Evolutionary conservation across 768 basidiomycete species (phyloP).

Genomic region (Xerocomellus intermedius): DNA sequence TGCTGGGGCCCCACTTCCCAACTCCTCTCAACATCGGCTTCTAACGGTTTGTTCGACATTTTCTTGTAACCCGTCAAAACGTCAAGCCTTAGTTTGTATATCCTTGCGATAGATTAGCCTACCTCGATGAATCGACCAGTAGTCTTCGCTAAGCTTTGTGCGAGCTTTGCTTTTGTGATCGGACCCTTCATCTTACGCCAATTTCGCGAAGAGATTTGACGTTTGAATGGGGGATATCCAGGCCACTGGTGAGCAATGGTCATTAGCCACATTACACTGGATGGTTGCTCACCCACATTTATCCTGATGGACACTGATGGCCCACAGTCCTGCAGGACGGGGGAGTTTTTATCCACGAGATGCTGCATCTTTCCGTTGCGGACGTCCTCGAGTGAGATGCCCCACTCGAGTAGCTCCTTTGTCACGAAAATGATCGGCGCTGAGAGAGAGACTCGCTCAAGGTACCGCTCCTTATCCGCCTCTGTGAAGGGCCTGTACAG

Average conservation of each 20-base stretch:
- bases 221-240: constrained; percentile 69
- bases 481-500: constrained; percentile 72
- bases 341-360: constrained; percentile 53
- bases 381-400: constrained; percentile 60
- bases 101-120: constrained; percentile 17
- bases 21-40: constrained; percentile 50
- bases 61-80: constrained; percentile 39
- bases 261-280: background rate
- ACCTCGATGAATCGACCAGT: constrained; percentile 64
- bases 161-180: constrained; percentile 67
- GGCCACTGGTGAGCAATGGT: constrained; percentile 53
- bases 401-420: constrained; percentile 51
- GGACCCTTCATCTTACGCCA: constrained; percentile 71
- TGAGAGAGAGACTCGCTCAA: constrained; percentile 62
- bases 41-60: constrained; percentile 45
- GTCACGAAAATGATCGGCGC: constrained; percentile 60
- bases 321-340: constrained; percentile 63
- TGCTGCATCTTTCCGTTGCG: constrained; percentile 53
- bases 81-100: background rate
- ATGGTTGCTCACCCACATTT: constrained; percentile 42
- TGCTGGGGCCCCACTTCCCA: constrained; percentile 58
- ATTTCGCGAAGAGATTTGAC: constrained; percentile 73
- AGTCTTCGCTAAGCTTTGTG: constrained; percentile 67
- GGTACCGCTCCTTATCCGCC: constrained; percentile 69
- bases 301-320: constrained; percentile 73